Evolutionary conservation across 2,329 filamentous ascomycete species (phyloP).

Genomic region (Nannizziopsis arthrosporioides): DNA sequence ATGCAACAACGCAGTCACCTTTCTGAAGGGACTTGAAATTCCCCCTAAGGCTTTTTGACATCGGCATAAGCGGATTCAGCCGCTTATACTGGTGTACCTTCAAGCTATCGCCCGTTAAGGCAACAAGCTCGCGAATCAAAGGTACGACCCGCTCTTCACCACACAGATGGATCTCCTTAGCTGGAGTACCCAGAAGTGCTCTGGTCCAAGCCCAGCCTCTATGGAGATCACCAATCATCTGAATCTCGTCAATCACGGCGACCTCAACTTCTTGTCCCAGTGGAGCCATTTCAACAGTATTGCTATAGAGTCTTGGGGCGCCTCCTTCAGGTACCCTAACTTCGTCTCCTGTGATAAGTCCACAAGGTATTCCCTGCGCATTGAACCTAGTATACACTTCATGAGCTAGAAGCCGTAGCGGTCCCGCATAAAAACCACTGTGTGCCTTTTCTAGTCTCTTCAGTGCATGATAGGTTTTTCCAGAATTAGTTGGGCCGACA

Average conservation of each 20-base stretch:
- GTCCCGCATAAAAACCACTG: constrained; percentile 79
- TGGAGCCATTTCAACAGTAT: constrained; percentile 85
- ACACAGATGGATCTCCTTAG: constrained; percentile 82
- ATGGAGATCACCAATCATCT: constrained; percentile 75
- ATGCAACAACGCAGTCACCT: constrained; percentile 81
- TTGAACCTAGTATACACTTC: constrained; percentile 86
- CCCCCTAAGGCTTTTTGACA: constrained; percentile 50
- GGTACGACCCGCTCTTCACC: constrained; percentile 76
- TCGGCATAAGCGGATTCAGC: constrained; percentile 62
- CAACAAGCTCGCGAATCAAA: constrained; percentile 65
- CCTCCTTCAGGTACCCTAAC: constrained; percentile 55
- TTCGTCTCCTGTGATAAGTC: constrained; percentile 85
- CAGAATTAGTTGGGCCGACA: constrained; percentile 93
- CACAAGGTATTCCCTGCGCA: constrained; percentile 63
- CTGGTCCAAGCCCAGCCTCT: constrained; percentile 93
- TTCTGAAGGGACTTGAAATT: constrained; percentile 60
- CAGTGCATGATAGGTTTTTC: constrained; percentile 91
- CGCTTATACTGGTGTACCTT: constrained; percentile 73
- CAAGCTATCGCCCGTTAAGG: constrained; percentile 68
- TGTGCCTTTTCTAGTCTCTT: constrained; percentile 67
- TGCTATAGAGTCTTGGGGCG: constrained; percentile 54
- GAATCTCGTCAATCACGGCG: constrained; percentile 94
- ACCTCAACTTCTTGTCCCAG: constrained; percentile 57
- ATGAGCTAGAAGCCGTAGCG: constrained; percentile 75
- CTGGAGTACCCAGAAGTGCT: constrained; percentile 74